A percentile compares a stretch with the other conserved stretches of the same genome.
These are phyloP conservation scores for Stagonosporopsis rhizophila DNA, from an alignment of 2,329 filamentous ascomycete genomes.

Conservation along the genomic window DNA sequence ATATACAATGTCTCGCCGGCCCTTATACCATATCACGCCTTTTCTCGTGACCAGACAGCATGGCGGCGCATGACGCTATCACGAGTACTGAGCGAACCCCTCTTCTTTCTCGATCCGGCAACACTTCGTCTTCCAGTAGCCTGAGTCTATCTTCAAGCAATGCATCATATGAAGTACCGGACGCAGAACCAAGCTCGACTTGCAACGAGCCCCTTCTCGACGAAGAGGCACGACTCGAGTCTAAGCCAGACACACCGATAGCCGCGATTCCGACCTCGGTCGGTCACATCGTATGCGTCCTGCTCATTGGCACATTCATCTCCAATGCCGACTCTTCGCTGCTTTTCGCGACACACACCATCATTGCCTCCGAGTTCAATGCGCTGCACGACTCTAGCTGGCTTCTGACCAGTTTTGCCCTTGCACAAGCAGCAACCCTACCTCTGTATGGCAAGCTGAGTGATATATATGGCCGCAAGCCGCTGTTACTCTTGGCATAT, in stretches of 20 bases:
- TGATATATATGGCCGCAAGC: conserved; percentile 55
- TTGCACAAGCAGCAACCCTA: conserved; percentile 53
- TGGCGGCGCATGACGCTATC: conserved; percentile 7
- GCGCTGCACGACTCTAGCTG: conserved; percentile 52
- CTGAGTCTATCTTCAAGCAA: conserved; percentile 4
- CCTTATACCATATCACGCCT: conserved; percentile 4
- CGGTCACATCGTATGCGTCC: conserved; percentile 23
- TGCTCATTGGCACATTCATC: conserved; percentile 60
- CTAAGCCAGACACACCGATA: not conserved
- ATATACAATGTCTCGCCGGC: not conserved
- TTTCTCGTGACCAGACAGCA: conserved; percentile 3
- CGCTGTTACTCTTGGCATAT: conserved; percentile 51
- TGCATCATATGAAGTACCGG: not conserved
- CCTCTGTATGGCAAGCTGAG: conserved; percentile 53
- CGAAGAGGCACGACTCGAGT: conserved; percentile 22
- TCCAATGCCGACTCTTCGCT: conserved; percentile 70
- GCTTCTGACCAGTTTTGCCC: conserved; percentile 54
- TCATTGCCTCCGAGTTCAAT: conserved; percentile 57
- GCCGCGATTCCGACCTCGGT: conserved; percentile 11
- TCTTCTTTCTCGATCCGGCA: conserved; percentile 7
- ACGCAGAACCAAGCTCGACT: not conserved
- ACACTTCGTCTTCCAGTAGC: conserved; percentile 5
- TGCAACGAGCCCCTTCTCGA: conserved; percentile 3
- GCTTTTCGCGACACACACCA: conserved; percentile 70
- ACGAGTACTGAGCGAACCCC: conserved; percentile 17